Evolutionary conservation across 352 stramenopile species (phyloP).

Genomic region (Globisporangium viniferum): DNA sequence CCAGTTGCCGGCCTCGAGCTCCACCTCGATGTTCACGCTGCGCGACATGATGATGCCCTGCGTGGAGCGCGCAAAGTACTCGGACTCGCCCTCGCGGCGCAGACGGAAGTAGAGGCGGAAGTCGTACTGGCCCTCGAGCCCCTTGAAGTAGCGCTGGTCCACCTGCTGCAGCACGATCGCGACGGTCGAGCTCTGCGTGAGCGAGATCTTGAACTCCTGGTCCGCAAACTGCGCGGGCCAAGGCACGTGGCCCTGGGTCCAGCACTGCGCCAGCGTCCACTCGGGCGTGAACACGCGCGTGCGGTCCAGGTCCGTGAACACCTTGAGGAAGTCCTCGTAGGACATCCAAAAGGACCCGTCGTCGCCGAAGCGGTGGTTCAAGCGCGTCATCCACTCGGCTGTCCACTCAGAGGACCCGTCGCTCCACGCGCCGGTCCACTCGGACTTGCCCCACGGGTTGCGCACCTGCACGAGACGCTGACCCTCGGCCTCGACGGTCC

Average conservation of each 20-base stretch:
- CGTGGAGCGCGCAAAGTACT: conserved; percentile 28
- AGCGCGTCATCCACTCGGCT: conserved; percentile 33
- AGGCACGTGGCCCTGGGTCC: conserved; percentile 26
- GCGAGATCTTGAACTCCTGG: conserved; percentile 30
- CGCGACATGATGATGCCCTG: conserved; percentile 25
- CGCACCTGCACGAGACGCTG: conserved; percentile 32
- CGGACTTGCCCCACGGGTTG: conserved; percentile 56
- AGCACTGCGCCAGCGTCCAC: conserved; percentile 36
- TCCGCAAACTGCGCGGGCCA: conserved; percentile 30
- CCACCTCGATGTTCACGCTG: conserved; percentile 36
- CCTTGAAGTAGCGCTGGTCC: conserved; percentile 37
- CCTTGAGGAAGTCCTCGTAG: conserved; percentile 40
- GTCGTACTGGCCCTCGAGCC: conserved; percentile 38
- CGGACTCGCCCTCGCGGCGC: conserved; percentile 21
- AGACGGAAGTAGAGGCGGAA: conserved; percentile 38
- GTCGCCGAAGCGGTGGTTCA: conserved; percentile 42
- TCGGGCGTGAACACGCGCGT: conserved; percentile 37
- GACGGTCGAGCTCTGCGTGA: conserved; percentile 21
- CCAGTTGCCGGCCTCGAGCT: conserved; percentile 26
- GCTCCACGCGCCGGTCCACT: conserved; percentile 53
- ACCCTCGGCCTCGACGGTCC: conserved; percentile 36
- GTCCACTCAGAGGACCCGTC: conserved; percentile 51
- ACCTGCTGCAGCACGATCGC: conserved; percentile 39
- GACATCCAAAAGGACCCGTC: conserved; percentile 68
- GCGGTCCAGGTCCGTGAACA: conserved; percentile 32